Percentiles rank a stretch among this genome's conserved stretches.
These are phyloP conservation scores for Colletotrichum liaoningense DNA, from an alignment of 2,329 filamentous ascomycete species.

Conservation along the genomic window DNA sequence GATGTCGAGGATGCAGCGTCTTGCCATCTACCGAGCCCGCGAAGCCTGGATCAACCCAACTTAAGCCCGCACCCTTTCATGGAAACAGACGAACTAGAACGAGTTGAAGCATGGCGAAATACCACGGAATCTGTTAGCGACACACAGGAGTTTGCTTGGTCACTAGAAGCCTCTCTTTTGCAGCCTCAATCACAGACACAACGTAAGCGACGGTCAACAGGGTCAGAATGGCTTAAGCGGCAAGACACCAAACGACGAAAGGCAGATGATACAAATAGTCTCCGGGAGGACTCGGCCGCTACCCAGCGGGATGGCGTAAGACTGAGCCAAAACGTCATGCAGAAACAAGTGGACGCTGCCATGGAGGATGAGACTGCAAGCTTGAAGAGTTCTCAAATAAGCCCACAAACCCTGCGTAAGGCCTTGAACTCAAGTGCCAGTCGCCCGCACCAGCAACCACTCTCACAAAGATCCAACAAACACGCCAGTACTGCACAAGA, in stretches of 20 bases:
- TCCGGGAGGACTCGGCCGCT: background rate
- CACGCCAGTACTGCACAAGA: background rate
- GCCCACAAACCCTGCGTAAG: background rate
- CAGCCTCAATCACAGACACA: constrained; percentile 37
- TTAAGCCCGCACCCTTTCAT: constrained; percentile 44
- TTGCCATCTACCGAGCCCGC: constrained; percentile 56
- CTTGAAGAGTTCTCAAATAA: background rate
- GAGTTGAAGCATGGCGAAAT: constrained; percentile 47
- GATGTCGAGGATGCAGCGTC: constrained; percentile 6
- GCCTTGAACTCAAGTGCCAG: background rate
- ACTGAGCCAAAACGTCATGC: background rate
- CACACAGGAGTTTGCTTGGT: constrained; percentile 26
- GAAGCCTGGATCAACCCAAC: constrained; percentile 50
- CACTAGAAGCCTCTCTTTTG: constrained; percentile 39
- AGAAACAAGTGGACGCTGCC: background rate
- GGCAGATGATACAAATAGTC: background rate
- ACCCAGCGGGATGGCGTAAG: background rate
- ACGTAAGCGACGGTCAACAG: constrained; percentile 38
- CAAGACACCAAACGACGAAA: constrained; percentile 43
- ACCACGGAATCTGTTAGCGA: constrained; percentile 25
- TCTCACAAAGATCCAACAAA: background rate
- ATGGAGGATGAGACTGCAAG: background rate
- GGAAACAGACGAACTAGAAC: constrained; percentile 45
- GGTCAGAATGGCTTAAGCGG: constrained; percentile 47
- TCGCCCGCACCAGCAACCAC: background rate